Base-by-base conservation (phyloP, 2,329 filamentous ascomycete genomes). In the Ophioceras dolichostomum region DNA sequence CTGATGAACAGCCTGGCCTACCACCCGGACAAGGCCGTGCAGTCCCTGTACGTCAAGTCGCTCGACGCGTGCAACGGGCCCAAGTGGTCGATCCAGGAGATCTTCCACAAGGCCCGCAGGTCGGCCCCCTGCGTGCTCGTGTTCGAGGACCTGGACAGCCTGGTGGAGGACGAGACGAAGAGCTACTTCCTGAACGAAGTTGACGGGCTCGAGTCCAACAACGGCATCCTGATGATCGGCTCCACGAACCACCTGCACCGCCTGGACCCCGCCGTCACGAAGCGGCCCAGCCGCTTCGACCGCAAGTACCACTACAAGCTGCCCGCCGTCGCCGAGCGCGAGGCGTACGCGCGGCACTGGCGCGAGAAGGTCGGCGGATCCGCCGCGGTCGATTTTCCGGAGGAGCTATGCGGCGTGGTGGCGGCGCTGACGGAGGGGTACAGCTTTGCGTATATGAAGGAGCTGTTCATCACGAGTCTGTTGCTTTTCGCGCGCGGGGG, bases 111-210 rank as follows among this genome's bases (percentile, higher is more conserved):
- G 41, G 71, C 71, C 2, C 57, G 71, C 21, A 51, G 59, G 41
- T 60, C 62, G 43, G 65, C 71, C 0, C 72, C 73, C 3, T 76
- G 70, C 50, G 59, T 73, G 36, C 61, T 76, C 5, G 64, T 76
- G 37, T 73, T 76, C 43, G 73, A 76, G 49, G 72, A 76, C 45
- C 61, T 77, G 12, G 72, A 76, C 47, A 68, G 62, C 26, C 60
- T 76, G 17, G 62, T 76, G 35, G 59, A 56, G 24, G 61, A 66
- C 35, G 43, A 50, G 13, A 64, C 68, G 10, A 61, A 70, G 21
- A 65, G 59, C 9, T 76, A 73, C 58, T 76, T 76, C 53, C 60
- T 76, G 29, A 76, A 76, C 47, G 70, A 76, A 51, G 65, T 76
- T 3, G 72, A 76, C 42, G 72, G 72, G 1, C 61, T 76, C 8